These are phyloP conservation scores for Ampelocalamus luodianensis DNA, from an alignment of 176 grass and related monocot species.

Conservation along the genomic window DNA sequence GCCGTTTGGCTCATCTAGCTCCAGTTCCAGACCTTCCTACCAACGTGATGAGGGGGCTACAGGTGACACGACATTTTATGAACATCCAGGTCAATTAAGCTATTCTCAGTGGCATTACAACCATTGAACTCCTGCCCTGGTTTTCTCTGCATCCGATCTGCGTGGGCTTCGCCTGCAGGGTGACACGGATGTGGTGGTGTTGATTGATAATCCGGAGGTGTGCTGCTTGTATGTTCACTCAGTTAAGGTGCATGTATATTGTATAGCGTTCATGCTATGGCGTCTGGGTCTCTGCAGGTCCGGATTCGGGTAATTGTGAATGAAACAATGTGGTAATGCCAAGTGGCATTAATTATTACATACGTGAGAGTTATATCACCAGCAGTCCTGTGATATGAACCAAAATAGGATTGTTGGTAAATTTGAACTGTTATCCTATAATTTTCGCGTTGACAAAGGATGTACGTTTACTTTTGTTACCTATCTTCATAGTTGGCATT, in stretches of 20 bases:
- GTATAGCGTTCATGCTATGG: background rate
- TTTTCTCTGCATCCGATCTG: background rate
- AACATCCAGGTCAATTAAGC: constrained; percentile 29
- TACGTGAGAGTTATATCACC: background rate
- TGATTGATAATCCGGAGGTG: background rate
- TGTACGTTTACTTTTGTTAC: background rate
- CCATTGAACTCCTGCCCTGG: constrained; percentile 11
- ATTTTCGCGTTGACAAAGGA: background rate
- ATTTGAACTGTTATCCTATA: background rate
- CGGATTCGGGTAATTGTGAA: background rate
- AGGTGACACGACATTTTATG: constrained; percentile 27
- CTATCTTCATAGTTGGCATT: background rate
- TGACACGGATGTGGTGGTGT: background rate
- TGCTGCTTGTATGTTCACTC: background rate
- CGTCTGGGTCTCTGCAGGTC: background rate
- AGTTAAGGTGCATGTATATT: background rate
- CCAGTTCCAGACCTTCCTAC: constrained; percentile 37
- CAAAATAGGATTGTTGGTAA: background rate
- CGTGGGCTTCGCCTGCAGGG: background rate
- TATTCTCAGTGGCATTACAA: constrained; percentile 32
- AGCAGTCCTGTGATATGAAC: background rate
- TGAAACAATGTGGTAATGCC: background rate
- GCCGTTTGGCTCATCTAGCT: constrained; percentile 46
- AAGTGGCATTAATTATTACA: background rate
- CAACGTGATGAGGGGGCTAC: constrained; percentile 1